Evolutionary conservation across 1,139 yeast genomes (phyloP), one percentile per base, ranked within the genome.

Genomic region (Candida mesenterica): DNA sequence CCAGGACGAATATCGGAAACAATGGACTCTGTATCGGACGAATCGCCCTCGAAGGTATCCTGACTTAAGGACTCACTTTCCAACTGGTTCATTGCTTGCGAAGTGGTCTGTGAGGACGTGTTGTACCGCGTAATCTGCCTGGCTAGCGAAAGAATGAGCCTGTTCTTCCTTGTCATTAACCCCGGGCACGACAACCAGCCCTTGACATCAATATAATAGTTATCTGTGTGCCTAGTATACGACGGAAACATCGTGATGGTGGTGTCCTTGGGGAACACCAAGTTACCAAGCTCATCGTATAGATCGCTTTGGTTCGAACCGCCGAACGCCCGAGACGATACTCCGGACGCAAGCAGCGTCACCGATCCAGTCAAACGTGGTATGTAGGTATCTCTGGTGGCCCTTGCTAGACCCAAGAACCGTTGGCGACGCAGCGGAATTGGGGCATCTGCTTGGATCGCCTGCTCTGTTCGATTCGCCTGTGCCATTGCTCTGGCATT

Each of bases 151-250:
- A 84, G 54, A 23, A 88, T 66, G 36, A 89, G 58, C 44, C 82
- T 64, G 53, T 88, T 85, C 51, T 84, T 85, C 33, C 95, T 65
- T 20, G 78, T 75, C 68, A 80, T 73, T 7, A 72, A 67, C 1
- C 92, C 94, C 1, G 89, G 89, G 30, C 86, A 68, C 39, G 72
- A 77, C 7, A 87, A 69, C 75, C 84, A 77, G 3, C 96, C 96
- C 32, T 85, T 73, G 2, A 88, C 77, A 34, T 80, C 79, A 7
- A 25, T 14, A 13, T 12, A 7, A 25, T 25, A 25, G 14, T 25
- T 14, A 5, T 48, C 47, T 14, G 55, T 41, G 4, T 45, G 48
- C 15, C 82, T 61, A 0, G 88, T 72, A 54, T 82, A 86, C 4
- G 87, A 75, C 2, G 90, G 90, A 47, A 80, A 84, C 5, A 52